Percentiles rank a stretch among this genome's conserved stretches.
Evolutionary conservation across 75 land plant species (phyloP).

Genomic region (Azolla pinnata): DNA sequence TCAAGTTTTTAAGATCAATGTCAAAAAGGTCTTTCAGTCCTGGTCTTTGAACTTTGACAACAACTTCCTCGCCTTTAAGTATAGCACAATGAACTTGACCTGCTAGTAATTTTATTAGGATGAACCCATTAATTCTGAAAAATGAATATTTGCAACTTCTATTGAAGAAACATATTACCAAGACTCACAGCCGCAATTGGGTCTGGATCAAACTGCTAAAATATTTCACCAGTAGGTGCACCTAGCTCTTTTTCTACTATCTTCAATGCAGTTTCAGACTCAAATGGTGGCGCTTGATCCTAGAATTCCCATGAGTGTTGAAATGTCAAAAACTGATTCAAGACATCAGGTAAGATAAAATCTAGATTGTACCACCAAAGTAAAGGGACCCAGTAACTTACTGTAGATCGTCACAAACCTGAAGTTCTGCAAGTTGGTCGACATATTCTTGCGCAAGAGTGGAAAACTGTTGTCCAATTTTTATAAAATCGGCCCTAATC

Average conservation of each 20-base stretch:
- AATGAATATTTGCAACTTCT: too few species aligned
- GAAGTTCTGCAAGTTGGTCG: constrained; percentile 92
- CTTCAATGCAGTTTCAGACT: constrained; percentile 67
- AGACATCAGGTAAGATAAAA: too few species aligned
- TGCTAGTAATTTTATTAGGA: constrained; percentile 17
- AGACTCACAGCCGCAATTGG: constrained; percentile 99
- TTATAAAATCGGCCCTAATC: constrained; percentile 96
- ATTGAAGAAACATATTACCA: too few species aligned
- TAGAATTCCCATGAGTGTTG: too few species aligned
- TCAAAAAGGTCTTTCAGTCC: constrained; percentile 90
- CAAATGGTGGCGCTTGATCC: constrained; percentile 99
- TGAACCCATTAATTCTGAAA: too few species aligned
- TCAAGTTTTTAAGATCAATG: constrained; percentile 86
- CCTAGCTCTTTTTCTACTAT: constrained; percentile 89
- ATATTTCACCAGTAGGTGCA: constrained; percentile 45
- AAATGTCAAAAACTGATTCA: too few species aligned
- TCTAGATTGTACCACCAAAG: too few species aligned
- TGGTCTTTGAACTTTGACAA: constrained; percentile 93
- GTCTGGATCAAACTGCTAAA: constrained; percentile 79
- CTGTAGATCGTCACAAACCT: constrained; percentile 44
- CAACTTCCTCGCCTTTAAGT: constrained; percentile 78
- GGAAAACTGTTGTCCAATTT: constrained; percentile 97
- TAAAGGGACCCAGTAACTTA: too few species aligned
- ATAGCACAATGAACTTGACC: constrained; percentile 95
- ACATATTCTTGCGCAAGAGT: constrained; percentile 97